Evolutionary conservation across 768 basidiomycete genomes (phyloP).

Genomic region (Trametes maxima): DNA sequence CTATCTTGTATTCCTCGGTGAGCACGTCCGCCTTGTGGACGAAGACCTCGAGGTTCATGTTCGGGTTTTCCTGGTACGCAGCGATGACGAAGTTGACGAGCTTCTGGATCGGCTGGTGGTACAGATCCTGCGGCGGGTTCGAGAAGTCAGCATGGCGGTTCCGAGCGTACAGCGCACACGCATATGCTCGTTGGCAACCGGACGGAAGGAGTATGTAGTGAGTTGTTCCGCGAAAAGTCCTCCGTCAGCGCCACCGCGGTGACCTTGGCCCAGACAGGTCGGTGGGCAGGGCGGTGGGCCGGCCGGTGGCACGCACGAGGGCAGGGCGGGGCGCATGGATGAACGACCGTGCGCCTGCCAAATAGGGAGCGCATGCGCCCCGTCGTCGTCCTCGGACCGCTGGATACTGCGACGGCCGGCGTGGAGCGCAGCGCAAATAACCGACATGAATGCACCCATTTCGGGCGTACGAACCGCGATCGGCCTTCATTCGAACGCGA

Average conservation of each 20-base stretch:
- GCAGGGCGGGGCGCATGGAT: constrained; percentile 3
- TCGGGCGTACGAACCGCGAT: not conserved
- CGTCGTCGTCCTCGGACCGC: constrained; percentile 4
- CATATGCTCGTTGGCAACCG: no score
- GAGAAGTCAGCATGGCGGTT: not conserved
- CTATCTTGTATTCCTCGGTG: constrained; percentile 88
- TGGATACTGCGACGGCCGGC: not conserved
- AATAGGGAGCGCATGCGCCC: constrained; percentile 3
- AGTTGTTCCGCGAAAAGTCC: no score
- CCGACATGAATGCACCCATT: not conserved
- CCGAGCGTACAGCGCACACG: no score
- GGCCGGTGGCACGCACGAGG: constrained; percentile 3
- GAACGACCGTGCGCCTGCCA: constrained; percentile 15
- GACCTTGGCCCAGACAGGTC: not conserved
- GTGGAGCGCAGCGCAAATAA: not conserved
- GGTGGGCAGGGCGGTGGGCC: not conserved
- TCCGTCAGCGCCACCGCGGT: no score
- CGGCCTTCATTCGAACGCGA: not conserved
- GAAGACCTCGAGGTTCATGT: constrained; percentile 85
- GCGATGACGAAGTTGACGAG: constrained; percentile 82
- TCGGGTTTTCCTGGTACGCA: constrained; percentile 73
- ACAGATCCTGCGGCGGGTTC: constrained; percentile 59
- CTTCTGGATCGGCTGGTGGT: constrained; percentile 80
- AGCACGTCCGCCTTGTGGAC: constrained; percentile 94
- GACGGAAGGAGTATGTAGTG: no score